phyloP scores from a whole-genome alignment of 176 grass and related monocot genomes.

The Eremochloa ophiuroides region DNA sequence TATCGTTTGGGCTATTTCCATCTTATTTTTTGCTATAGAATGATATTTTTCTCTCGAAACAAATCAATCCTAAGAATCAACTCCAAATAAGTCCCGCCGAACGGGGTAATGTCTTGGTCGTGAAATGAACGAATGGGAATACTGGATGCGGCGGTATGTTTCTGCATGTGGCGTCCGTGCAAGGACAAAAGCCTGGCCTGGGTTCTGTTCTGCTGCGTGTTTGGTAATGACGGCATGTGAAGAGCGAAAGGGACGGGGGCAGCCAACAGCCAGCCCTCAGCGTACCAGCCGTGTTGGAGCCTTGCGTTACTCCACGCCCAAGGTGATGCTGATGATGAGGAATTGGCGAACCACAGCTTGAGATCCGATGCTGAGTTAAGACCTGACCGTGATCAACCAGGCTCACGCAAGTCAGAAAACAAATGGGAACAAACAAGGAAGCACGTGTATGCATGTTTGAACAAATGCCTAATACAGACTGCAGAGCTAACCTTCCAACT shows the following conservation, averaged over 20 bases:
- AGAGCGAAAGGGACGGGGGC: neutral
- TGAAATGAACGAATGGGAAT: too few relatives aligned
- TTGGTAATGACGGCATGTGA: slow-evolving; percentile 28
- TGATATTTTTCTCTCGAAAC: too few relatives aligned
- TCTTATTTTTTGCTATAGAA: too few relatives aligned
- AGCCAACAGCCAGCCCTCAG: neutral
- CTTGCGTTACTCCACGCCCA: neutral
- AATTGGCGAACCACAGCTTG: neutral
- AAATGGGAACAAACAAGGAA: neutral
- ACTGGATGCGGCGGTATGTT: neutral
- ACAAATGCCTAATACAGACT: neutral
- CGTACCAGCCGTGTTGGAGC: neutral
- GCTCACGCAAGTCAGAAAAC: neutral
- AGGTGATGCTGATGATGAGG: neutral
- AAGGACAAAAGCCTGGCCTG: neutral
- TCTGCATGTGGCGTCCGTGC: slow-evolving; percentile 13
- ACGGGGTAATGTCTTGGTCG: neutral
- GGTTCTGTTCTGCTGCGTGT: neutral
- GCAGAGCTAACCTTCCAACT: neutral
- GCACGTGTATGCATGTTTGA: neutral
- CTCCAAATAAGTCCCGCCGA: too few relatives aligned
- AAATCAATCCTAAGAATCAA: too few relatives aligned
- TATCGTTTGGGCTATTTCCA: too few relatives aligned
- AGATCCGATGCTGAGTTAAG: neutral
- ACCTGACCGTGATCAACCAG: neutral